Percentiles rank a stretch among this genome's conserved stretches.
These are phyloP conservation scores for Aspergillus homomorphus DNA, from an alignment of 495 filamentous ascomycete species.

Conservation along the genomic window DNA sequence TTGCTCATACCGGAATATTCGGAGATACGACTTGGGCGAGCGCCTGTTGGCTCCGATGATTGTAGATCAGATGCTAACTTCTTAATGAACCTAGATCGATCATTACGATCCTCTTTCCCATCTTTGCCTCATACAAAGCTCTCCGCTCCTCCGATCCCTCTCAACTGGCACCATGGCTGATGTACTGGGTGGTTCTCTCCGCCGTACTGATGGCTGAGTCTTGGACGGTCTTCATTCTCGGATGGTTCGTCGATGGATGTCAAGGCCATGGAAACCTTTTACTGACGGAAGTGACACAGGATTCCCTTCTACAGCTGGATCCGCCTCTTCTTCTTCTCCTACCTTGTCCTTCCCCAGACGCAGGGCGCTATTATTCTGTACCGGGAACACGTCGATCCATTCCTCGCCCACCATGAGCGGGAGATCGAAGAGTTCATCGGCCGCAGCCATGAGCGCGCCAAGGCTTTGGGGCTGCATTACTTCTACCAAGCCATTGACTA, in stretches of 20 bases:
- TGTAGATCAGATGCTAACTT: conserved; percentile 29
- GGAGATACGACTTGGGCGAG: no score
- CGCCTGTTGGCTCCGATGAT: conserved; percentile 3
- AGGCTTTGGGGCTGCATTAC: conserved; percentile 74
- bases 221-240: conserved; percentile 79
- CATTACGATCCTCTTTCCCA: conserved; percentile 88
- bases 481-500: conserved; percentile 75
- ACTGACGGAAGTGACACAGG: conserved; percentile 38
- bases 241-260: conserved; percentile 53
- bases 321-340: conserved; percentile 82
- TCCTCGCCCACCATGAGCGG: conserved; percentile 79
- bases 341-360: conserved; percentile 95
- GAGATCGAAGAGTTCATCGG: conserved; percentile 90
- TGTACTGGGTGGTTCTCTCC: conserved; percentile 96
- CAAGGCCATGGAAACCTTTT: conserved; percentile 7
- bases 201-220: conserved; percentile 79
- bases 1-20: conserved; percentile 3
- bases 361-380: conserved; percentile 88
- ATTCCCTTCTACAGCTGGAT: conserved; percentile 93
- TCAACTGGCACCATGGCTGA: conserved; percentile 95
- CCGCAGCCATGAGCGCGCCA: conserved; percentile 73
- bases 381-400: conserved; percentile 79
- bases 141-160: conserved; percentile 88
- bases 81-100: conserved; percentile 52
- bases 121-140: conserved; percentile 98